These are phyloP conservation scores for Fusarium nelsonii DNA, from an alignment of 2,329 filamentous ascomycete species.

Conservation along the genomic window DNA sequence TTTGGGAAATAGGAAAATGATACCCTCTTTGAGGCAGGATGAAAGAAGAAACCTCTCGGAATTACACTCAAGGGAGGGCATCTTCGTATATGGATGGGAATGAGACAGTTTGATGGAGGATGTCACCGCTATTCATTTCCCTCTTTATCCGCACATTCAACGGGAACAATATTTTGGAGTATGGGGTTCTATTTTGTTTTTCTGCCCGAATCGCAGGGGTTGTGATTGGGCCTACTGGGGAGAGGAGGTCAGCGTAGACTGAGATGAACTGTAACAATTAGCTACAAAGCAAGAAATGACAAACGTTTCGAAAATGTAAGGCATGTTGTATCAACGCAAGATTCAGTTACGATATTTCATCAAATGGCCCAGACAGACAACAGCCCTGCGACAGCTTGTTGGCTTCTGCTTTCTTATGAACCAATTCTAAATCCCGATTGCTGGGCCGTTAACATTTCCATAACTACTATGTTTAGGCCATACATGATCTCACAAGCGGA, in stretches of 20 bases:
- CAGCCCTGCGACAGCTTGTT: no score
- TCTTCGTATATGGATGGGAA: slow-evolving; percentile 20
- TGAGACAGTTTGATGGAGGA: slow-evolving; percentile 29
- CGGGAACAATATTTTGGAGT: slow-evolving; percentile 43
- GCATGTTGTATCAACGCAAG: no score
- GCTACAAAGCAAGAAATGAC: slow-evolving; percentile 30
- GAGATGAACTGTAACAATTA: slow-evolving; percentile 42
- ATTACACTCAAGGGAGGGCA: slow-evolving; percentile 18
- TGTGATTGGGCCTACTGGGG: slow-evolving; percentile 23
- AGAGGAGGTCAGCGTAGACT: slow-evolving; percentile 13
- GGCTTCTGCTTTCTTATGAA: no score
- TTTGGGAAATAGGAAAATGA: slow-evolving; percentile 45
- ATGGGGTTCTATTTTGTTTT: slow-evolving; percentile 44
- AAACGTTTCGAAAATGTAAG: slow-evolving; percentile 19
- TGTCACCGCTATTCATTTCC: slow-evolving; percentile 17
- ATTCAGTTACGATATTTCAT: no score
- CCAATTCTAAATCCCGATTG: no score
- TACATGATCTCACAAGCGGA: no score
- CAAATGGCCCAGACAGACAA: no score
- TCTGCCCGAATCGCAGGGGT: slow-evolving; percentile 29
- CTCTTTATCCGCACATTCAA: slow-evolving; percentile 31
- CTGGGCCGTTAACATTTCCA: no score
- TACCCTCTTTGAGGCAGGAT: slow-evolving; percentile 45
- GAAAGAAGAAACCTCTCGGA: slow-evolving; percentile 27
- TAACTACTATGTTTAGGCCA: no score